Evolutionary conservation across 2,329 filamentous ascomycete species (phyloP), one percentile per base, ranked within the genome.

Genomic region (Stylonectria norvegica): DNA sequence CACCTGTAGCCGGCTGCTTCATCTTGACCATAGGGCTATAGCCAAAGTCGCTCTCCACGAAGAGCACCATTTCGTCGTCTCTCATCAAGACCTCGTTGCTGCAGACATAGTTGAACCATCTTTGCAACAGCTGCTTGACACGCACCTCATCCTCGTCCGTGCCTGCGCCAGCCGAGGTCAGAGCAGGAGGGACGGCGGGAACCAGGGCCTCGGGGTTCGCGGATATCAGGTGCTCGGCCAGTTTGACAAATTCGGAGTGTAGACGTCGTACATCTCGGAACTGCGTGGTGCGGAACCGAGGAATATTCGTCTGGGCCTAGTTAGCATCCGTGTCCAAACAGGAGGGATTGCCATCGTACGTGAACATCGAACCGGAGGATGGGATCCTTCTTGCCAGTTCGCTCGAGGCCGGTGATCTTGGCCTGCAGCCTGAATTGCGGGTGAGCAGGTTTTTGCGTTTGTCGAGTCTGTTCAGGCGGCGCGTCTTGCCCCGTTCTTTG

Each of bases 41-140:
- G 28, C 93, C 93, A 64, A 96, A 97, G 64, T 98, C 93, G 61
- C 89, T 95, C 68, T 98, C 93, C n/a, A 98, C 89, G 57, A 98
- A 98, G 45, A 97, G 83, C 5, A 96, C 81, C 81, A 97, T 91
- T 68, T 98, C 93, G 48, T 97, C 91, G 61, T 98, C 93, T 47
- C 86, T 81, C 73, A 95, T 95, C 6, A 98, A 78, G 1, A 94
- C 83, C 23, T 97, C 90, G 55, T 93, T 97, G 57, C 79, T 80
- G 68, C 93, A 95, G 15, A 98, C 85, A 43, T 87, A 86, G 64
- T 95, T 96, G 56, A 98, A 76, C 93, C 93, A 98, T 61, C 89
- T 78, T 67, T 98, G 93, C 71, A 98, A 79, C 7, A 88, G 78
- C 2, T 82, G 81, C 68, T 97, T 97, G 47, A 97, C 86, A 11